Conservation (phyloP, 371 early-diverging fungal species). For the Lichtheimia corymbifera region DNA sequence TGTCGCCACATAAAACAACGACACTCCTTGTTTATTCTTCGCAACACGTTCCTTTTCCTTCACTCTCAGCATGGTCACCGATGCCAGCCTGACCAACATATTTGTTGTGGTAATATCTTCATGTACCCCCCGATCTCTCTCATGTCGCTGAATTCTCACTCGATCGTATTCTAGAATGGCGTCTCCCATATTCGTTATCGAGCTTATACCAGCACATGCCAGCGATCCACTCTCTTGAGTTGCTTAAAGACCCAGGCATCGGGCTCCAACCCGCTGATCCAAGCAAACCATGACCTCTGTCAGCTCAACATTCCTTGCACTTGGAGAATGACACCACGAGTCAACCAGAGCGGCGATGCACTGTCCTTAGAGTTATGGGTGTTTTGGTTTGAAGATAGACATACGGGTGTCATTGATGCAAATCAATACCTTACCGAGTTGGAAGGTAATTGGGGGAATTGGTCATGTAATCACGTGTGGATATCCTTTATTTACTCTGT, state of each 20-base stretch:
- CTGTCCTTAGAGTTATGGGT: conserved; percentile 44
- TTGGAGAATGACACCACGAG: conserved; percentile 26
- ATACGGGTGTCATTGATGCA: conserved; percentile 43
- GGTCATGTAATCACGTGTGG: neutral
- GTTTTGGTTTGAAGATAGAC: conserved; percentile 54
- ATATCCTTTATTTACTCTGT: neutral
- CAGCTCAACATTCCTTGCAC: conserved; percentile 31
- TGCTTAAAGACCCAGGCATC: conserved; percentile 18
- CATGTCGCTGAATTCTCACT: neutral
- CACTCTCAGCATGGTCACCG: conserved; percentile 33
- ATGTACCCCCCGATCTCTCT: neutral
- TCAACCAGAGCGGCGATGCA: conserved; percentile 7
- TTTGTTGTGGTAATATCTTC: conserved; percentile 40
- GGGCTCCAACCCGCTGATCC: conserved; percentile 22
- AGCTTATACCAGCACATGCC: conserved; percentile 36
- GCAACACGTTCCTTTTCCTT: too few species aligned
- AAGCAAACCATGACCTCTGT: conserved; percentile 31
- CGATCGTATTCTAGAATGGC: conserved; percentile 35
- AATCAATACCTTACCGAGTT: conserved; percentile 28
- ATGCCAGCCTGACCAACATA: conserved; percentile 52
- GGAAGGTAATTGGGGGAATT: conserved; percentile 28
- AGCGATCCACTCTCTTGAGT: conserved; percentile 22
- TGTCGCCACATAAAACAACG: too few species aligned
- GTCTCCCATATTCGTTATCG: conserved; percentile 51
- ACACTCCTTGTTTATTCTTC: too few species aligned